Base-by-base conservation (phyloP, 2,329 filamentous ascomycete genomes). In the Ramularia endophylla region DNA sequence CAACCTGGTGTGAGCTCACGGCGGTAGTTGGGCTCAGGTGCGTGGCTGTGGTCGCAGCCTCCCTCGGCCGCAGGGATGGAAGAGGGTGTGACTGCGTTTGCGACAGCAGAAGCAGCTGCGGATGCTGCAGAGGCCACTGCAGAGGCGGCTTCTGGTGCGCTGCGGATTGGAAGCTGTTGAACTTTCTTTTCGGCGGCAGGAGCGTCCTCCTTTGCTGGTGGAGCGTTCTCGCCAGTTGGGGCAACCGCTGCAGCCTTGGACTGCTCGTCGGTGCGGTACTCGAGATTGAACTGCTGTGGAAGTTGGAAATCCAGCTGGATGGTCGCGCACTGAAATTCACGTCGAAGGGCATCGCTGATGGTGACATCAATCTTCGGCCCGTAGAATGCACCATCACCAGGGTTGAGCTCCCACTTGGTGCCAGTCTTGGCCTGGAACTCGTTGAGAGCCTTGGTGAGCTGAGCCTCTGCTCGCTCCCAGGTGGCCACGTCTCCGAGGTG, bases 321-420 rank as follows among this genome's bases (percentile, higher is more conserved):
- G 9, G 90, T 97, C 55, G 90, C 87, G 59, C 87, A 94, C 66
- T 94, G 85, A 71, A 81, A 85, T 46, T 89, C 86, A 62, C 89
- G 79, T 65, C 81, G 80, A 53, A 95, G 72, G 33, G 87, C 87
- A 66, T 95, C 90, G 38, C 81, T 83, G 59, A 98, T 89, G 47
- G 87, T 94, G 60, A 98, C 92, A 58, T 98, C 92, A 56, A 97
- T 95, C 78, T 98, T 98, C 38, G 92, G 92, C 2, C 92, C 92
- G 65, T 98, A 98, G 70, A 97, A 98, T 39, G 92, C 92, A 61
- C 92, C 92, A 57, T 98, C 92, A 43, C 90, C 92, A 46, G 87
- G 84, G 66, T 97, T 95, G 38, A 95, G 73, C 64, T 87, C 84
- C 92, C 92, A 98, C 50, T 80, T 72, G 25, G 80, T 75, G 46